Evolutionary conservation across 2,329 filamentous ascomycete genomes (phyloP).

Genomic region (Penicillium sp.): DNA sequence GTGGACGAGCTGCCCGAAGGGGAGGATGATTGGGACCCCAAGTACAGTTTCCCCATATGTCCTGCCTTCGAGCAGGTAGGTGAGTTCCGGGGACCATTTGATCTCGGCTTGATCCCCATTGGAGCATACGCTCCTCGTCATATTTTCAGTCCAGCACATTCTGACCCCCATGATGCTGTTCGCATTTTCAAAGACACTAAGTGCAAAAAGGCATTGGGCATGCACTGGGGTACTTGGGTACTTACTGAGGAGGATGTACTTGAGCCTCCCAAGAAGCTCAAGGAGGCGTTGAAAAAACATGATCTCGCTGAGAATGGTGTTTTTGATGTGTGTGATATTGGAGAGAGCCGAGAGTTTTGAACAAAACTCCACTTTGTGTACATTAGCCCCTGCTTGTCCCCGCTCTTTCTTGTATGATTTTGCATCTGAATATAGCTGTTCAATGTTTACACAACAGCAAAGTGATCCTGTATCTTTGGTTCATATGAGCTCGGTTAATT

Average conservation of each 20-base stretch:
- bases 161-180: slow-evolving; percentile 80
- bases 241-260: slow-evolving; percentile 80
- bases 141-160: slow-evolving; percentile 78
- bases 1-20: slow-evolving; percentile 64
- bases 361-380: not conserved
- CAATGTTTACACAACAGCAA: not conserved
- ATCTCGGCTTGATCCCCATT: slow-evolving; percentile 89
- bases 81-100: slow-evolving; percentile 75
- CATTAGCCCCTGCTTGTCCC: not conserved
- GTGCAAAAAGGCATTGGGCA: slow-evolving; percentile 75
- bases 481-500: not conserved
- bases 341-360: slow-evolving; percentile 75
- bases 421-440: not conserved
- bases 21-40: slow-evolving; percentile 69
- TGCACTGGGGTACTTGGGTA: slow-evolving; percentile 91
- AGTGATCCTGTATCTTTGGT: not conserved
- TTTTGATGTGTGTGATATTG: slow-evolving; percentile 82
- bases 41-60: slow-evolving; percentile 67
- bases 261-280: slow-evolving; percentile 73
- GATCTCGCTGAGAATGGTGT: slow-evolving; percentile 67
- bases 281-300: slow-evolving; percentile 66
- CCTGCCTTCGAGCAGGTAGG: slow-evolving; percentile 87
- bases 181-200: slow-evolving; percentile 84
- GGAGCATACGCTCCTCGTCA: slow-evolving; percentile 70
- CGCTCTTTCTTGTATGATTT: not conserved